phyloP scores from a whole-genome alignment of 192 early-diverging fungal genomes.

The Haplosporangium gracile region DNA sequence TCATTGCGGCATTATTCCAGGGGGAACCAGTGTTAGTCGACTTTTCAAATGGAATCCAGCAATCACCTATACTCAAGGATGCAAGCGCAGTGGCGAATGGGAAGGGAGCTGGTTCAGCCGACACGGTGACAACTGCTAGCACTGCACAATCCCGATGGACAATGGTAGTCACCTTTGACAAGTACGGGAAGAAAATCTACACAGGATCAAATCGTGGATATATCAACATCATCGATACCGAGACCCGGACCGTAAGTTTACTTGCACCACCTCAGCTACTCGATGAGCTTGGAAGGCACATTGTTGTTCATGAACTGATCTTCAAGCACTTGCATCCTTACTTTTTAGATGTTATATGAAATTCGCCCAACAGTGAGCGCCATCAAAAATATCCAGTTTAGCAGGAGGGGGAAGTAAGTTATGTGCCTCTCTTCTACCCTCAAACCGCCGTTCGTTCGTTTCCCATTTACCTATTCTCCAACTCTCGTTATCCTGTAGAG shows the following conservation, averaged over 20 bases:
- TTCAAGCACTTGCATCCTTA: slow-evolving; percentile 1
- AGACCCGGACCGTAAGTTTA: slow-evolving; percentile 62
- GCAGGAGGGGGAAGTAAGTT: slow-evolving; percentile 73
- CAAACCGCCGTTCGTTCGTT: too few species aligned
- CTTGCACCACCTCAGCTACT: too few species aligned
- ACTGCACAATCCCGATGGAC: slow-evolving; percentile 29
- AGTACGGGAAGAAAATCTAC: slow-evolving; percentile 67
- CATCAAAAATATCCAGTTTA: slow-evolving; percentile 76
- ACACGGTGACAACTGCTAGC: neutral
- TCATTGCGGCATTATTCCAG: slow-evolving; percentile 65
- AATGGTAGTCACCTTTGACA: slow-evolving; percentile 53
- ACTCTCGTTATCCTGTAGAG: slow-evolving; percentile 54
- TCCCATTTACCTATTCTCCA: neutral
- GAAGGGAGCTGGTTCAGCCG: slow-evolving; percentile 31
- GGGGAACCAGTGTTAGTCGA: slow-evolving; percentile 64
- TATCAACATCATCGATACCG: slow-evolving; percentile 70
- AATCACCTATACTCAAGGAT: slow-evolving; percentile 22
- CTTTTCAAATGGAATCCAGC: slow-evolving; percentile 52
- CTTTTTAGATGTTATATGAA: slow-evolving; percentile 21
- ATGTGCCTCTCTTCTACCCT: neutral
- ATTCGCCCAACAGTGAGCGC: slow-evolving; percentile 58
- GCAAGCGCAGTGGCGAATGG: slow-evolving; percentile 6
- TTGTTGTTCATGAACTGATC: neutral
- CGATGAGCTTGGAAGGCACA: too few species aligned
- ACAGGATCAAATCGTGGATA: slow-evolving; percentile 78